Evolutionary conservation across 192 early-diverging fungal species (phyloP), one percentile per base, ranked within the genome.

Genomic region (Backusella luteola): DNA sequence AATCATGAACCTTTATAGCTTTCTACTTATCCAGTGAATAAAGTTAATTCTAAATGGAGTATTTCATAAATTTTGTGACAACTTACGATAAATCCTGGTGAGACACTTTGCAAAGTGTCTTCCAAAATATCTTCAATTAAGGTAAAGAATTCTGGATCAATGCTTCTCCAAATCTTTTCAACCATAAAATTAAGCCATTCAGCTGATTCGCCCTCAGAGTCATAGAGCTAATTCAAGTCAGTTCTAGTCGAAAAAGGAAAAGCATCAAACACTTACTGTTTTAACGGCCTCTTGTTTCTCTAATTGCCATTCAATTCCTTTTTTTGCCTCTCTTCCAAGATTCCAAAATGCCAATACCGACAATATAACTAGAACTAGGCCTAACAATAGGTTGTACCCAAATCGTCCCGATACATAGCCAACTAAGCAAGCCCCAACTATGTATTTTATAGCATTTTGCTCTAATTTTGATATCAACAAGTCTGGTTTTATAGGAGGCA

Each of bases 121-220:
- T 80, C 69, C 59, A 80, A 73, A 3, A 80, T 38, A 66, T 72
- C 79, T 56, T 80, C 79, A 21, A 80, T 66, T 38, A 73, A 42
- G 1, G 67, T 74, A 63, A 80, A 80, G 0, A 76, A 67, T 67
- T 80, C 49, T 15, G 79, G 79, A 49, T 80, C 79, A 29, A 80
- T 80, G 7, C 69, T 73, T 29, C 79, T 46, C 79, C 79, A 80
- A 6, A 80, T 38, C 42, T 80, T 80, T 53, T 80, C 79, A 8
- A 76, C 26, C 15, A 71, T 72, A 72, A 74, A 75, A 14, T 80
- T 80, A 15, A 80, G 59, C 79, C 79, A 80, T 80, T 80, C 79
- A 14, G 73, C 69, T 6, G 79, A 59, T 72, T 80, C 79, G 0
- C 79, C 79, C 34, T 80, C 74, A 15, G 69, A 73, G 0, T 11